These are phyloP conservation scores for Podaxis sp. DNA, from an alignment of 768 basidiomycete species.

Conservation along the genomic window DNA sequence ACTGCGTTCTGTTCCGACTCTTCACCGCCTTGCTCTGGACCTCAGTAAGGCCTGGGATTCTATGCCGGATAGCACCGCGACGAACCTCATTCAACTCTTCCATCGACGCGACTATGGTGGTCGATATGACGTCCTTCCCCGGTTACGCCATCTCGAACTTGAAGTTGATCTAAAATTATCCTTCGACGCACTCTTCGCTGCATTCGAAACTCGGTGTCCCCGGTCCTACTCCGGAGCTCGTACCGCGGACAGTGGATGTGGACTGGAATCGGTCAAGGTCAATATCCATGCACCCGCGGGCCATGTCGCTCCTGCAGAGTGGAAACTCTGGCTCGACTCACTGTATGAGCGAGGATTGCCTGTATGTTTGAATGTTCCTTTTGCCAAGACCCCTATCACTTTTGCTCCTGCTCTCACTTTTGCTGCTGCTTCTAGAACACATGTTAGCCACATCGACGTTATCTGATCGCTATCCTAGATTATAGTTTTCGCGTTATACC, in stretches of 20 bases:
- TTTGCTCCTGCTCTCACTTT: slow-evolving; percentile 4
- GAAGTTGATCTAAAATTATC: slow-evolving; percentile 13
- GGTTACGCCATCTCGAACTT: slow-evolving; percentile 14
- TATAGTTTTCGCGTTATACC: neutral
- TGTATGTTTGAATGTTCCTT: slow-evolving; percentile 13
- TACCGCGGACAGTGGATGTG: neutral
- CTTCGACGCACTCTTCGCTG: slow-evolving; percentile 9
- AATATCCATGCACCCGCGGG: slow-evolving; percentile 14
- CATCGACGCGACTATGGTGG: slow-evolving; percentile 2
- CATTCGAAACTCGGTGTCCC: slow-evolving; percentile 15
- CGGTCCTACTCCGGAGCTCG: neutral
- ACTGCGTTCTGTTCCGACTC: slow-evolving; percentile 1
- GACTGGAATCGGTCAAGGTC: neutral
- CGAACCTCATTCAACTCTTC: slow-evolving; percentile 5
- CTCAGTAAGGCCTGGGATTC: neutral
- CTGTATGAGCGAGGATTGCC: slow-evolving; percentile 10
- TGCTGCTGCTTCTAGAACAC: slow-evolving; percentile 1
- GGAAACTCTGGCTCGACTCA: slow-evolving; percentile 16
- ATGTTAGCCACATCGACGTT: slow-evolving; percentile 1
- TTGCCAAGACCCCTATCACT: slow-evolving; percentile 12
- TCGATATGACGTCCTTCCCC: slow-evolving; percentile 11
- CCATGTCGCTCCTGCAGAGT: slow-evolving; percentile 12
- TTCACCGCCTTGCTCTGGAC: slow-evolving; percentile 6
- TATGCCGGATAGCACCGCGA: neutral
- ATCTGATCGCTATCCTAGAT: neutral